phyloP scores from a whole-genome alignment of 345 rosid species.

The Salix suchowensis region DNA sequence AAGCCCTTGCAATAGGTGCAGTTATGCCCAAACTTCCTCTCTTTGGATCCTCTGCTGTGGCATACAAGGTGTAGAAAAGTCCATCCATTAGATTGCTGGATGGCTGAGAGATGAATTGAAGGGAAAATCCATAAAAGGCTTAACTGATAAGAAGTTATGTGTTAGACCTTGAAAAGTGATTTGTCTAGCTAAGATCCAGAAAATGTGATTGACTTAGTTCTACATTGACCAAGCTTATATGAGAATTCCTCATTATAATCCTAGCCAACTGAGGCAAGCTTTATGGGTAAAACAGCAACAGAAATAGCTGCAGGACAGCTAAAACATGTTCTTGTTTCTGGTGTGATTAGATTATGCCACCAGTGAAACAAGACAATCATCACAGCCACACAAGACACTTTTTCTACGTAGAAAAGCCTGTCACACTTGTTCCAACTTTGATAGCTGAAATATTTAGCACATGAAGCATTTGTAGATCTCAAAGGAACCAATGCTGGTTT shows the following conservation, averaged over 20 bases:
- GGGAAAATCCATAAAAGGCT: not conserved
- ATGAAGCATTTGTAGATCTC: not conserved
- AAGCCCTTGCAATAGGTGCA: slow-evolving; percentile 35
- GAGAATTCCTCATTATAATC: not conserved
- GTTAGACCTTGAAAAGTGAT: not conserved
- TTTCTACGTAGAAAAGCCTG: not conserved
- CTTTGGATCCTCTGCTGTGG: slow-evolving; percentile 18
- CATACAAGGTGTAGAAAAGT: slow-evolving; percentile 15
- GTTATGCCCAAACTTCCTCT: slow-evolving; percentile 17
- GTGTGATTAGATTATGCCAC: not conserved
- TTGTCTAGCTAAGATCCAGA: not conserved
- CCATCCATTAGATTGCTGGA: not conserved
- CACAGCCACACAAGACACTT: not conserved
- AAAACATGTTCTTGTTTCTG: not conserved
- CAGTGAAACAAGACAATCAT: not conserved
- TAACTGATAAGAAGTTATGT: not conserved
- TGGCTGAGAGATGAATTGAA: not conserved
- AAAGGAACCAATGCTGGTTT: not conserved
- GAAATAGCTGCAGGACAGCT: not conserved
- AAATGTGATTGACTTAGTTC: not conserved
- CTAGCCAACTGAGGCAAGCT: not conserved
- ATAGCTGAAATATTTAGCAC: not conserved
- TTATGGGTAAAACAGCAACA: not conserved
- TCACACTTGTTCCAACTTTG: not conserved
- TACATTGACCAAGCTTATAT: not conserved